A percentile compares a stretch with the other conserved stretches of the same genome.
Conservation (phyloP, 139 green algal species). For the Limnomonas spitsbergensis region DNA sequence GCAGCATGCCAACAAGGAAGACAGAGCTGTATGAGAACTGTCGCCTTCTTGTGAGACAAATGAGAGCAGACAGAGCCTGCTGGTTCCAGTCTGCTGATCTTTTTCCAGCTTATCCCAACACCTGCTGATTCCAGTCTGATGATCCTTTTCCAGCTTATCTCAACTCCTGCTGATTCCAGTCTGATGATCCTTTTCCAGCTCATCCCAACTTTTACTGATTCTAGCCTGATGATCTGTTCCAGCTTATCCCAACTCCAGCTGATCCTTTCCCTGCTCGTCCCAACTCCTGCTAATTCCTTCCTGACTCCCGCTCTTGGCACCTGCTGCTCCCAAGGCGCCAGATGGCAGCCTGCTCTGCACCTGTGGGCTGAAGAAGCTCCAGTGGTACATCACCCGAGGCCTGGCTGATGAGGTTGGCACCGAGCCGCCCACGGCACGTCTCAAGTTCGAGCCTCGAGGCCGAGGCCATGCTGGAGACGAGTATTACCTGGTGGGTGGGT, state of each 20-base stretch:
- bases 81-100: not conserved
- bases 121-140: not conserved
- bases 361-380: constrained; percentile 32
- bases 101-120: too few species aligned
- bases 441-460: constrained; percentile 38
- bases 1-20: constrained; percentile 25
- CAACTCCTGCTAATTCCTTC: too few species aligned
- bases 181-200: not conserved
- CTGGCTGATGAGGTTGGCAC: constrained; percentile 23
- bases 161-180: not conserved
- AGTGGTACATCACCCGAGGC: constrained; percentile 23
- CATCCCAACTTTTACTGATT: not conserved
- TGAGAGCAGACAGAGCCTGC: not conserved
- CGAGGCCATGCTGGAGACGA: constrained; percentile 33
- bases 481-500: constrained; percentile 37
- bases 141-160: too few species aligned
- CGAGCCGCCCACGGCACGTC: constrained; percentile 28
- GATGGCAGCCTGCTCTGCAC: constrained; percentile 35
- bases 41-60: constrained; percentile 22
- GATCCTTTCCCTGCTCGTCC: too few species aligned
- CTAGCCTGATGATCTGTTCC: not conserved
- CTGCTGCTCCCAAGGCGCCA: too few species aligned
- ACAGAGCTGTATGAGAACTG: constrained; percentile 40
- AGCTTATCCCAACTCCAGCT: too few species aligned
- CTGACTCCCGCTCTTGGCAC: too few species aligned